Conservation (phyloP, 2,329 filamentous ascomycete species). For the Trichoderma endophyticum region DNA sequence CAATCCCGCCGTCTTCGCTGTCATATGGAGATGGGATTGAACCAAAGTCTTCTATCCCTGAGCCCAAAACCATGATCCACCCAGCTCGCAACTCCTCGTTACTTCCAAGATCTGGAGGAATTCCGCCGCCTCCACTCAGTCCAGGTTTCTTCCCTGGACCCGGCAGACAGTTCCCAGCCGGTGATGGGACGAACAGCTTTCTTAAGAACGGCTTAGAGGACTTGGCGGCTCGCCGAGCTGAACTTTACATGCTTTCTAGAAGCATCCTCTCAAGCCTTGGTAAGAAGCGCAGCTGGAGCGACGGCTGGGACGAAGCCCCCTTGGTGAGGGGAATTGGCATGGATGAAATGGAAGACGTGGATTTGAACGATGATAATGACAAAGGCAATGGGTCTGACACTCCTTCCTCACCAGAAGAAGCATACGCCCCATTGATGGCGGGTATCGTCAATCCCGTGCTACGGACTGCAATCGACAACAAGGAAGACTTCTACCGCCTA, state of each 20-base stretch:
- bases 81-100: constrained; percentile 64
- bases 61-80: constrained; percentile 69
- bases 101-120: constrained; percentile 31
- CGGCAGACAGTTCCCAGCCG: constrained; percentile 37
- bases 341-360: constrained; percentile 55
- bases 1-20: constrained; percentile 60
- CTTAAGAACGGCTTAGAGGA: constrained; percentile 70
- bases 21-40: constrained; percentile 49
- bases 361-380: constrained; percentile 44
- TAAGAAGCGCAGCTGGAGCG: constrained; percentile 67
- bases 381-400: constrained; percentile 24
- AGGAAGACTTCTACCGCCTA: constrained; percentile 61
- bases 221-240: constrained; percentile 76
- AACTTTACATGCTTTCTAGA: constrained; percentile 75
- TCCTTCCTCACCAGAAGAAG: not conserved
- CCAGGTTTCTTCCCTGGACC: constrained; percentile 53
- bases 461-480: constrained; percentile 57
- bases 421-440: constrained; percentile 29
- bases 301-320: constrained; percentile 67
- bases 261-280: constrained; percentile 75
- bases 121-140: constrained; percentile 42
- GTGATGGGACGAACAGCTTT: constrained; percentile 45
- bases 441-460: constrained; percentile 50
- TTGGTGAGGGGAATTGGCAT: constrained; percentile 44
- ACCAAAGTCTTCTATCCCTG: constrained; percentile 60